Base-by-base conservation (phyloP, 2,329 filamentous ascomycete genomes). In the Sarocladiaceae sp. region DNA sequence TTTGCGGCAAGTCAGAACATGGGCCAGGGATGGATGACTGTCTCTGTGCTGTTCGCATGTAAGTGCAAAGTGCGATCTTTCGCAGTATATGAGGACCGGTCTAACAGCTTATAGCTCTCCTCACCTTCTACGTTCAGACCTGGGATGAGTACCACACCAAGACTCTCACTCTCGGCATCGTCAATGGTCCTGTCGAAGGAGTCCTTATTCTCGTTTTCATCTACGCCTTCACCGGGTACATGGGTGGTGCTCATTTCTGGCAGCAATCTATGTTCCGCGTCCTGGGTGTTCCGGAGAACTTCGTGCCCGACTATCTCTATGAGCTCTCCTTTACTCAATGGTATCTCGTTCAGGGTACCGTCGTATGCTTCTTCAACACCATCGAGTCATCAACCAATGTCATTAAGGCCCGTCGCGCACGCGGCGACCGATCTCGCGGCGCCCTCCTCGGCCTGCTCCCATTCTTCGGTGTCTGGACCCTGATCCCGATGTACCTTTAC, bases 101-200 rank as follows among this genome's bases (percentile, higher is more conserved):
- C 44, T 48, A 17, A 46, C 40, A 29, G 11, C 23, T n/a, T 20
- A 17, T 55, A 90, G 87, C 88, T 6, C 83, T 93, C 54, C 77
- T 95, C 62, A 97, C 94, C n/a, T 99, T 99, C 71, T 97, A 97
- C 69, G 87, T 97, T 37, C 94, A 97, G 69, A 97, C 94, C 29
- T 99, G 94, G 94, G 94, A 99, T 65, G 94, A 97, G 69, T 99
- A 97, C 72, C 93, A 97, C 73, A 99, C 94, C 50, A 92, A 97
- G 70, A 94, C 92, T 3, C 81, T 99, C 46, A 97, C 91, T 1
- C 82, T 99, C 5, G 94, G 94, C 54, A 75, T 97, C 56, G 79
- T 99, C 59, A 97, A 93, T 58, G 94, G 94, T 0, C 94, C 94
- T 3, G 94, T 99, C 33, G 94, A 99, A 71, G 94, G 94, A 50